These are phyloP conservation scores for Candida pseudofarinosa DNA, from an alignment of 805 yeast genomes.

Conservation along the genomic window DNA sequence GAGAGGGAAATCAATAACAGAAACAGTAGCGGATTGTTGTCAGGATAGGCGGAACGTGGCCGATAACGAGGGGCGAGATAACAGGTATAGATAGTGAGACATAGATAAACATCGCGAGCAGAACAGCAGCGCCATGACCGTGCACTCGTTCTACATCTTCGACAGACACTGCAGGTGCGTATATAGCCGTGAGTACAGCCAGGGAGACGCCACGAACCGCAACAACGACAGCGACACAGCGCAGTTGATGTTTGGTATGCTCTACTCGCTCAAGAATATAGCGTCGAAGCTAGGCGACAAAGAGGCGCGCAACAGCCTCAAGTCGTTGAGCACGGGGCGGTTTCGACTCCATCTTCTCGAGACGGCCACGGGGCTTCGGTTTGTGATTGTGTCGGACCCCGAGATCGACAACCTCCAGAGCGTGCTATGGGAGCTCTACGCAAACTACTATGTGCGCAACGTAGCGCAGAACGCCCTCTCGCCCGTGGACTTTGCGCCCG, in stretches of 20 bases:
- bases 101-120: too few relatives aligned
- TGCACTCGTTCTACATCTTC: conserved; percentile 84
- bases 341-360: conserved; percentile 79
- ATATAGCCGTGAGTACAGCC: conserved; percentile 61
- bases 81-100: too few relatives aligned
- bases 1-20: too few relatives aligned
- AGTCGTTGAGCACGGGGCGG: conserved; percentile 64
- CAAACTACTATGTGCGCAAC: conserved; percentile 52
- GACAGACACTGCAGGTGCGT: conserved; percentile 91
- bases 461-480: conserved; percentile 54
- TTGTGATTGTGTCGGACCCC: conserved; percentile 70
- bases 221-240: conserved; percentile 66
- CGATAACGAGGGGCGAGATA: too few relatives aligned
- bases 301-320: conserved; percentile 34
- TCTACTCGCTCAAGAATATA: conserved; percentile 74
- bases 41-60: too few relatives aligned
- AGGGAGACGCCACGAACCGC: conserved; percentile 35
- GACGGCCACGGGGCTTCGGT: conserved; percentile 72
- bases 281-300: conserved; percentile 48
- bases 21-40: too few relatives aligned
- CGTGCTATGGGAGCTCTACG: conserved; percentile 56
- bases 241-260: conserved; percentile 79
- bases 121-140: too few relatives aligned
- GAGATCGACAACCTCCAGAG: conserved; percentile 50
- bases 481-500: conserved; percentile 55